Conservation (phyloP, 2,329 filamentous ascomycete genomes). For the Xylaria sp. region DNA sequence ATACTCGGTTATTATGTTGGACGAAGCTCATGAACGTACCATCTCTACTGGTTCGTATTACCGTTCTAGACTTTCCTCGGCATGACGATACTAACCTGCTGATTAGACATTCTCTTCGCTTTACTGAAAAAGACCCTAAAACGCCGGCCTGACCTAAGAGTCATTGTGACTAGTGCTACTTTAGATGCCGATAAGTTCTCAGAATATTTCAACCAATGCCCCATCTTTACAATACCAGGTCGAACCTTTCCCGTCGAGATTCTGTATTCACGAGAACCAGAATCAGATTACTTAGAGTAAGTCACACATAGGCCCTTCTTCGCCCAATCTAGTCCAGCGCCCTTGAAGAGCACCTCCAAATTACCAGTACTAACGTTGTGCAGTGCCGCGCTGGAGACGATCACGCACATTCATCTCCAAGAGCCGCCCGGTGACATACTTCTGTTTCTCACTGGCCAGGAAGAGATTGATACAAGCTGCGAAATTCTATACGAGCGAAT, state of each 20-base stretch:
- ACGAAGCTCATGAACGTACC: constrained; percentile 96
- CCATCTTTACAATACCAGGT: constrained; percentile 95
- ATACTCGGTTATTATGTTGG: constrained; percentile 97
- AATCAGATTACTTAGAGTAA: constrained; percentile 87
- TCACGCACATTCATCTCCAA: constrained; percentile 97
- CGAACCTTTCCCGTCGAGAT: constrained; percentile 95
- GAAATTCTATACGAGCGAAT: constrained; percentile 94
- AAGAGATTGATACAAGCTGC: constrained; percentile 95
- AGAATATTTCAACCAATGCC: constrained; percentile 92
- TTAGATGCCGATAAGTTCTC: constrained; percentile 98
- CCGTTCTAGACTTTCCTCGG: neutral
- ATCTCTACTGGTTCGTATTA: constrained; percentile 68
- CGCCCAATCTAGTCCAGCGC: neutral
- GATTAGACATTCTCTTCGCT: constrained; percentile 83
- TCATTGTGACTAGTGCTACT: constrained; percentile 96
- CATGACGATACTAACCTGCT: neutral
- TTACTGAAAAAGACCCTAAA: constrained; percentile 92
- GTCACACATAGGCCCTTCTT: neutral
- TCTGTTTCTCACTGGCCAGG: constrained; percentile 95
- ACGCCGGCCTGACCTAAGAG: constrained; percentile 82
- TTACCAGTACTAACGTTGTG: constrained; percentile 12
- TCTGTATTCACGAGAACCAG: constrained; percentile 92
- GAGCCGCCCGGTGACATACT: constrained; percentile 93
- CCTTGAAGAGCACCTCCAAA: neutral
- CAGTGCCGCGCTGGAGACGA: constrained; percentile 82